Base-by-base conservation (phyloP, 805 yeast species). In the Phaffomyces antillensis region DNA sequence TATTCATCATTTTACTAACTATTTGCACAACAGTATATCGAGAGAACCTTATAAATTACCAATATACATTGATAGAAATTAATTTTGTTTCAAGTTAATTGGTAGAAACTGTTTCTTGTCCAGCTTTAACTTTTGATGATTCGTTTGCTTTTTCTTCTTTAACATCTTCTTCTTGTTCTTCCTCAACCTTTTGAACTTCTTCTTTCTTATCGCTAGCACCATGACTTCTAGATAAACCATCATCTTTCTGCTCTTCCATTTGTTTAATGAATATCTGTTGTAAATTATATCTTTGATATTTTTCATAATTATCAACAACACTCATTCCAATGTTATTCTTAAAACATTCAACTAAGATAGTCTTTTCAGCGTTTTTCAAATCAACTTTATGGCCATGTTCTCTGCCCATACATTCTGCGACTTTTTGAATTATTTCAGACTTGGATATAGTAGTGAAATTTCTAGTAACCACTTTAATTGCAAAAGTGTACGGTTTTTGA, bases 271-370 rank as follows among this genome's bases (percentile, higher is more conserved):
- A 84, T 16, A 91, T 82, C 65, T 85, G 95, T 58, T 87, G 91
- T 36, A 93, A 64, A 59, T 93, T 93, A 64, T 75, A 88, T 58
- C 81, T 81, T 54, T 77, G 80, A 48, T 75, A 72, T 51, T 71
- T 65, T 20, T 76, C 79, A 55, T 77, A 87, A 45, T 77, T 76
- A 44, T 77, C 75, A 2, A 87, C 88, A 7, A 89, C 91, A 52
- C 93, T 73, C 77, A 87, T 80, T 7, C 99, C 99, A 31, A 93
- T 75, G 49, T 86, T 85, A 50, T 79, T 84, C 67, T 90, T 91
- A 66, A 83, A 91, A 59, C 96, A 86, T 61, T 88, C 96, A 3
- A 93, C 84, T 42, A 91, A 59, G 40, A 93, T 76, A 53, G 93
- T 67, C 58, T 82, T 81, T 49, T 90, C 95, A 56, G 77, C 87